Evolutionary conservation across 2,329 filamentous ascomycete genomes (phyloP).

Genomic region (Penicillium sp.): DNA sequence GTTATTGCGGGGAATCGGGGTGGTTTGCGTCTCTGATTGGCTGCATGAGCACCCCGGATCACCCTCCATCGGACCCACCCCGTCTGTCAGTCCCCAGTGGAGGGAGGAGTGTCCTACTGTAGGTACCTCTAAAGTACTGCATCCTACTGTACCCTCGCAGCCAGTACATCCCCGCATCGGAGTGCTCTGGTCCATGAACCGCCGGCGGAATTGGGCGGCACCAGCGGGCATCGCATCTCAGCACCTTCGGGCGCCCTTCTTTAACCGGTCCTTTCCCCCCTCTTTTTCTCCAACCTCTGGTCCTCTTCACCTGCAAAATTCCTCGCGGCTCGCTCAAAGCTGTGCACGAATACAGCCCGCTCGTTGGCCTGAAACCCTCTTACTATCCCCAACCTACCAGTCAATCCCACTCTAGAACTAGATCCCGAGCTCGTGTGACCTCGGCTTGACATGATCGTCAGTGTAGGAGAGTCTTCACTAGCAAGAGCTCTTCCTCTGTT

Average conservation of each 20-base stretch:
- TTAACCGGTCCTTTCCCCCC: neutral
- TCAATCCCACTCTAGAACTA: constrained; percentile 1
- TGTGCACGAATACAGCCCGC: too few relatives aligned
- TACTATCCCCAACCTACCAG: neutral
- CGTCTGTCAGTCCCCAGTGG: too few relatives aligned
- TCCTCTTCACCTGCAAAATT: too few relatives aligned
- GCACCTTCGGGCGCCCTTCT: neutral
- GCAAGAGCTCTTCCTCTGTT: constrained; percentile 4
- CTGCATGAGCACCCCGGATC: neutral
- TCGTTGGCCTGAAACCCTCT: neutral
- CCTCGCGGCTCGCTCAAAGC: too few relatives aligned
- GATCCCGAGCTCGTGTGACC: constrained; percentile 6
- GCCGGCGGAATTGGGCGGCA: neutral
- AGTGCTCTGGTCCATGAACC: constrained; percentile 12
- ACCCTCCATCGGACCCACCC: neutral
- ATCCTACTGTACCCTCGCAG: too few relatives aligned
- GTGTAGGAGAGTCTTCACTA: constrained; percentile 1
- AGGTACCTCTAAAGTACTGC: too few relatives aligned
- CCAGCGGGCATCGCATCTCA: neutral
- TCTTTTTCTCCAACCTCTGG: neutral
- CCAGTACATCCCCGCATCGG: constrained; percentile 5
- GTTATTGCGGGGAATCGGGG: constrained; percentile 5
- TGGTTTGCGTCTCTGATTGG: constrained; percentile 7
- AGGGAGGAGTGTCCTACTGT: neutral
- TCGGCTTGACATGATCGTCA: constrained; percentile 15